Conservation (phyloP, 768 basidiomycete genomes). For the Dacryopinax primogenitus region DNA sequence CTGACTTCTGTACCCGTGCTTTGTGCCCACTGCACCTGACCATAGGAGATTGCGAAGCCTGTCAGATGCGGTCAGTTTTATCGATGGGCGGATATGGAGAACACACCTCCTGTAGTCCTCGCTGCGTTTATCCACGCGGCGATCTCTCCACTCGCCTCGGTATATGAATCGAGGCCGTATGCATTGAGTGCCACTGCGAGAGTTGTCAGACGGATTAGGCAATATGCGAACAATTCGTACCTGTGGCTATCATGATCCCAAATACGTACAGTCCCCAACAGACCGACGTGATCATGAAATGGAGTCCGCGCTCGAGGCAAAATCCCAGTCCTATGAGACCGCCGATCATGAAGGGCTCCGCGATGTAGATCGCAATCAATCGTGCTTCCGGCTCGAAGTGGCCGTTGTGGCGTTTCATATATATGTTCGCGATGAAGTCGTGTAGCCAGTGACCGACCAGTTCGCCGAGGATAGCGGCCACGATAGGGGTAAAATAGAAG, state of each 20-base stretch:
- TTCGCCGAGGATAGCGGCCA: conserved; percentile 44
- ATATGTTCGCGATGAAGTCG: conserved; percentile 38
- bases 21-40: not conserved
- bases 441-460: conserved; percentile 41
- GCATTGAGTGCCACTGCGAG: not conserved
- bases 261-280: not conserved
- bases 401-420: conserved; percentile 39
- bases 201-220: not conserved
- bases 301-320: not conserved
- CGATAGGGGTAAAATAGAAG: conserved; percentile 14
- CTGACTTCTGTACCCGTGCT: not conserved
- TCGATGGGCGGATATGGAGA: not conserved
- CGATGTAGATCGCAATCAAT: conserved; percentile 25
- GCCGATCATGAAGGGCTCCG: not conserved
- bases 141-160: not conserved
- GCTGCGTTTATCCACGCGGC: not conserved
- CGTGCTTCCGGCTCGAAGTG: conserved; percentile 50
- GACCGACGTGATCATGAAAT: not conserved
- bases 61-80: not conserved
- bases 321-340: not conserved
- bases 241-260: not conserved
- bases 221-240: not conserved
- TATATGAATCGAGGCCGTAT: not conserved
- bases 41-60: not conserved
- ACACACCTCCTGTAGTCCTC: not conserved